These are phyloP conservation scores for Cladosporium colombiae DNA, from an alignment of 2,329 filamentous ascomycete genomes.

Conservation along the genomic window DNA sequence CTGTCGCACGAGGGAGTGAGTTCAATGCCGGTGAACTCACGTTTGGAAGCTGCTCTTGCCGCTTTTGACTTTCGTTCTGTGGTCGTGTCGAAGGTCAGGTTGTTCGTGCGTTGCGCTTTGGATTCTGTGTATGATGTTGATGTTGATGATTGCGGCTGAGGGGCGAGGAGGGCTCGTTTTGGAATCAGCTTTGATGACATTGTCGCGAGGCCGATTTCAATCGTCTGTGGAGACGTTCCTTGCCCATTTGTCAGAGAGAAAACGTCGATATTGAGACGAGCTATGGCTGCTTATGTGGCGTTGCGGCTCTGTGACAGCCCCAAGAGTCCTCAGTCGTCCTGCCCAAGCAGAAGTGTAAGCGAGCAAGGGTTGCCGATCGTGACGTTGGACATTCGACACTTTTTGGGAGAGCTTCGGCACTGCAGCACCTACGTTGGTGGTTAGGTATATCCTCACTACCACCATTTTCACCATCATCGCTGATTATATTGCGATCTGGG, in stretches of 20 bases:
- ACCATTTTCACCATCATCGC: background rate
- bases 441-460: background rate
- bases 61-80: constrained; percentile 16
- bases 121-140: background rate
- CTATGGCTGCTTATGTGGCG: constrained; percentile 5
- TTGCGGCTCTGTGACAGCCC: constrained; percentile 6
- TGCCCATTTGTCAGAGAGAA: background rate
- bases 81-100: constrained; percentile 17
- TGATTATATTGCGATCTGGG: background rate
- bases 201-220: no score
- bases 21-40: background rate
- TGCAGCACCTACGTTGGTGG: background rate
- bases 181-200: background rate
- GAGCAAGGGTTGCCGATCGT: background rate
- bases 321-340: background rate
- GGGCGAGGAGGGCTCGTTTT: constrained; percentile 6
- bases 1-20: background rate
- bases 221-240: no score
- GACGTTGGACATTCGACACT: constrained; percentile 8
- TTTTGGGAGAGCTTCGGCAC: constrained; percentile 3
- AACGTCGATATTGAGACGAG: background rate
- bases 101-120: constrained; percentile 10
- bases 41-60: background rate
- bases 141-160: background rate
- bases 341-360: background rate